Evolutionary conservation across 345 rosid genomes (phyloP).

Genomic region (Lumnitzera littorea): DNA sequence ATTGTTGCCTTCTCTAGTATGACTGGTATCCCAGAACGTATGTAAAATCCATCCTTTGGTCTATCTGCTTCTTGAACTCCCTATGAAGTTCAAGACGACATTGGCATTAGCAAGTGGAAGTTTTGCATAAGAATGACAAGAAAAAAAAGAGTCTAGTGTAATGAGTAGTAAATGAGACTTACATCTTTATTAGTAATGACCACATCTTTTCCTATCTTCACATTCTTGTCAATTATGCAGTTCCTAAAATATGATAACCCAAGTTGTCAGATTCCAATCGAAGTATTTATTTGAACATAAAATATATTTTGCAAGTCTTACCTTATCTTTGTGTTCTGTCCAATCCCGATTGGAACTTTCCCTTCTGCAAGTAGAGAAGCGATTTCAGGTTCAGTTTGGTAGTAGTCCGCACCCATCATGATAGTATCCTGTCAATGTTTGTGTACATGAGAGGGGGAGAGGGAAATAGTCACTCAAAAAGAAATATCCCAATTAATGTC

Average conservation of each 20-base stretch:
- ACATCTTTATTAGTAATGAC: slow-evolving; percentile 70
- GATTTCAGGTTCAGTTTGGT: slow-evolving; percentile 90
- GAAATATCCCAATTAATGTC: not conserved
- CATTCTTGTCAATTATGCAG: slow-evolving; percentile 94
- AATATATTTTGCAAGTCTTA: slow-evolving; percentile 4
- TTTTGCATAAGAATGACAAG: not conserved
- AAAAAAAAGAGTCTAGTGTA: not conserved
- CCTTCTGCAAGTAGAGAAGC: slow-evolving; percentile 82
- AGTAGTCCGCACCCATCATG: slow-evolving; percentile 87
- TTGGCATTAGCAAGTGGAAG: not conserved
- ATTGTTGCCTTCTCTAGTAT: slow-evolving; percentile 80
- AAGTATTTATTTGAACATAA: not conserved
- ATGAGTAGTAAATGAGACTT: slow-evolving; percentile 13
- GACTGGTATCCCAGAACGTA: slow-evolving; percentile 70
- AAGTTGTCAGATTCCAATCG: not conserved
- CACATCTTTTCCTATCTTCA: slow-evolving; percentile 81
- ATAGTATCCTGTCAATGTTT: slow-evolving; percentile 53
- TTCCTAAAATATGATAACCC: slow-evolving; percentile 37
- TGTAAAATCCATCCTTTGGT: slow-evolving; percentile 73
- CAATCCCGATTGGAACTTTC: slow-evolving; percentile 83
- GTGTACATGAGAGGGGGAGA: not conserved
- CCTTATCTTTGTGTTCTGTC: slow-evolving; percentile 77
- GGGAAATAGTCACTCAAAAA: not conserved
- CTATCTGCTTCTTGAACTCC: slow-evolving; percentile 84
- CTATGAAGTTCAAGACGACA: slow-evolving; percentile 21